Evolutionary conservation across 2,329 filamentous ascomycete genomes (phyloP).

Genomic region (Aspergillus quadricinctus): DNA sequence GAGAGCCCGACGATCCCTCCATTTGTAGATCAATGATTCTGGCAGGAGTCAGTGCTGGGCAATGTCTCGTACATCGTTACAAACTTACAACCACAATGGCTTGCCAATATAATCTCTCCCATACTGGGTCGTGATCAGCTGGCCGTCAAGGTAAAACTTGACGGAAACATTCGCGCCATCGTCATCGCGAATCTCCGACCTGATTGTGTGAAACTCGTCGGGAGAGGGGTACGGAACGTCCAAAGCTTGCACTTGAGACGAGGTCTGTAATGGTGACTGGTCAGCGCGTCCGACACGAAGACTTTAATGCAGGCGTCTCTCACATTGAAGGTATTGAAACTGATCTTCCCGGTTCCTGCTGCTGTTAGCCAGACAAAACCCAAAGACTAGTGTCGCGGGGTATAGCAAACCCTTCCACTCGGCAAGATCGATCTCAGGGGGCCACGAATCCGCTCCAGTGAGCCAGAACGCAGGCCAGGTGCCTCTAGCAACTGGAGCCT

Average conservation of each 20-base stretch:
- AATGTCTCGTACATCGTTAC: too few relatives aligned
- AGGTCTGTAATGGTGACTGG: conserved; percentile 24
- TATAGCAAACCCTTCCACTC: conserved; percentile 52
- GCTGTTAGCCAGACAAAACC: not conserved
- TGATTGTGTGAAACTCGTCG: conserved; percentile 48
- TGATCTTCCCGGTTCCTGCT: conserved; percentile 28
- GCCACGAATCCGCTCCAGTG: conserved; percentile 52
- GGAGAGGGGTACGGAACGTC: conserved; percentile 49
- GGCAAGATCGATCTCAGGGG: conserved; percentile 57
- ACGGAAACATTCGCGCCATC: conserved; percentile 51
- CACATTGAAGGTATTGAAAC: conserved; percentile 22
- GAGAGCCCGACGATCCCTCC: conserved; percentile 18
- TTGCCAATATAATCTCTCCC: conserved; percentile 49
- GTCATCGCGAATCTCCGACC: conserved; percentile 48
- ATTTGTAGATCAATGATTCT: conserved; percentile 24
- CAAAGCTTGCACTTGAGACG: conserved; percentile 42
- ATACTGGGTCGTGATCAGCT: conserved; percentile 47
- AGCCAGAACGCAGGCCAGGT: conserved; percentile 60
- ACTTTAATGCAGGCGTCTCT: not conserved
- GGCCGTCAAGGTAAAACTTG: conserved; percentile 53
- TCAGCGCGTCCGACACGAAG: not conserved
- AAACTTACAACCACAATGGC: conserved; percentile 31
- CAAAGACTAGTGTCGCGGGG: not conserved
- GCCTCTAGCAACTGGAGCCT: conserved; percentile 37
- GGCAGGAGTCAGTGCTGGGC: not conserved